A percentile compares a stretch with the other conserved stretches of the same genome.
Evolutionary conservation across 2,329 filamentous ascomycete genomes (phyloP).

Genomic region (Ceratocystis variospora): DNA sequence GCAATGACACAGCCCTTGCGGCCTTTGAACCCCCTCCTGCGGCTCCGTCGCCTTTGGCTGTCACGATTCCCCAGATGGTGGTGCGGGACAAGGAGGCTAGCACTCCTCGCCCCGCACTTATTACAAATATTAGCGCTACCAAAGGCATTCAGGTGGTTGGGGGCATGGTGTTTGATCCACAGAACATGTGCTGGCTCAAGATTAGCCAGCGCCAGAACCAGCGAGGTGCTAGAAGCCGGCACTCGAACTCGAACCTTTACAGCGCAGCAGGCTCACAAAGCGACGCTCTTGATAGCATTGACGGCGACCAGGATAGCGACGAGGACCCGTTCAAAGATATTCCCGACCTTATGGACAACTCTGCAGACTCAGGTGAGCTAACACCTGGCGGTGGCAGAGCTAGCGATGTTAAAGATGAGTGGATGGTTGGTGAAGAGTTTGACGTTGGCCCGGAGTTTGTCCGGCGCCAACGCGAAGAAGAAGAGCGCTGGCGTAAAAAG

Average conservation of each 20-base stretch:
- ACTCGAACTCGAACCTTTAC: conserved; percentile 16
- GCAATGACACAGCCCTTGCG: conserved; percentile 74
- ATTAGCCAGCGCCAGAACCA: conserved; percentile 36
- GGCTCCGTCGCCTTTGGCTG: conserved; percentile 35
- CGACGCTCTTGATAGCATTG: conserved; percentile 43
- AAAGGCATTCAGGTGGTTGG: conserved; percentile 87
- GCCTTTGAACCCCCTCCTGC: conserved; percentile 57
- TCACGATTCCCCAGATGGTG: conserved; percentile 32
- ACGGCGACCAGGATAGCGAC: conserved; percentile 63
- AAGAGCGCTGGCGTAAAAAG: conserved; percentile 78
- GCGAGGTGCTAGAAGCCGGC: conserved; percentile 13
- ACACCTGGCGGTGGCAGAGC: conserved; percentile 28
- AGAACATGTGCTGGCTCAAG: conserved; percentile 96
- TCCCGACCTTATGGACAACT: conserved; percentile 71
- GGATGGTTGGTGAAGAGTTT: conserved; percentile 88
- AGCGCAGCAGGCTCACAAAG: conserved; percentile 25
- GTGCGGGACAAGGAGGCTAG: conserved; percentile 41
- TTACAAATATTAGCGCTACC: conserved; percentile 73
- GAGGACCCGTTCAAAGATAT: conserved; percentile 91
- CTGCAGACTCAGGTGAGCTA: conserved; percentile 36
- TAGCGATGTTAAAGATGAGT: conserved; percentile 58
- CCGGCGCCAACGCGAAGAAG: conserved; percentile 75
- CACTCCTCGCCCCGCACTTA: conserved; percentile 62
- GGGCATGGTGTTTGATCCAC: conserved; percentile 97
- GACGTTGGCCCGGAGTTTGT: conserved; percentile 94